A percentile compares a stretch with the other conserved stretches of the same genome.
Evolutionary conservation across 495 filamentous ascomycete genomes (phyloP).

Genomic region (Aspergillus cristatus): DNA sequence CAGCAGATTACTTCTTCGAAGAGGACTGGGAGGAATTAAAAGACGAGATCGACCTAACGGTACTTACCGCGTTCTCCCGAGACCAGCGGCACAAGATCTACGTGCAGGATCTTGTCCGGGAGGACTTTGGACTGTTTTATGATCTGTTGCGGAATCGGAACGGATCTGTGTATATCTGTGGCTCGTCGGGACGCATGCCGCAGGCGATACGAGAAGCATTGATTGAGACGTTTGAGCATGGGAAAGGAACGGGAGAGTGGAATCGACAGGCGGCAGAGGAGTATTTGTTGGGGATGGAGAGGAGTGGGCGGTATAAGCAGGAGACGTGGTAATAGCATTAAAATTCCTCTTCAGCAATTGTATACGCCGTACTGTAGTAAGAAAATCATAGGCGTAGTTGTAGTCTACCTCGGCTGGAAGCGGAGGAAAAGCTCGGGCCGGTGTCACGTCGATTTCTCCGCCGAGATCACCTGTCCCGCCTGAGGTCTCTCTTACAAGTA

Average conservation of each 20-base stretch:
- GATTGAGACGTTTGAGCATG: constrained; percentile 53
- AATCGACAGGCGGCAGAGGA: constrained; percentile 44
- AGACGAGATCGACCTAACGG: constrained; percentile 33
- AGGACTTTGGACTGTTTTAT: constrained; percentile 49
- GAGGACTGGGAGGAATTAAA: constrained; percentile 56
- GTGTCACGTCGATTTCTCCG: background rate
- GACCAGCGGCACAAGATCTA: constrained; percentile 71
- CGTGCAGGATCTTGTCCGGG: constrained; percentile 74
- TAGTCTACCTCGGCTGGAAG: constrained; percentile 27
- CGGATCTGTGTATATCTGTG: constrained; percentile 70
- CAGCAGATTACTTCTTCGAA: constrained; percentile 70
- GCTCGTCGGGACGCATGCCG: constrained; percentile 80
- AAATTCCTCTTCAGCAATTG: too few relatives aligned
- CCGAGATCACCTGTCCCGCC: constrained; percentile 1
- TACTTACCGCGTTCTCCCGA: constrained; percentile 78
- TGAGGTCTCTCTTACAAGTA: constrained; percentile 8
- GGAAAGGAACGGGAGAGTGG: constrained; percentile 17
- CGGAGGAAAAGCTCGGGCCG: constrained; percentile 27
- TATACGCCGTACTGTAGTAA: too few relatives aligned
- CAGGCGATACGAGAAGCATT: constrained; percentile 76
- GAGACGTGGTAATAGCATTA: constrained; percentile 56
- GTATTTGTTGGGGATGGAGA: constrained; percentile 55
- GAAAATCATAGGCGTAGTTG: too few relatives aligned
- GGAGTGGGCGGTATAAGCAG: constrained; percentile 61
- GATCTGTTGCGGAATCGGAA: constrained; percentile 41